phyloP scores from a whole-genome alignment of 2,329 filamentous ascomycete species.

The Fusarium begoniae region DNA sequence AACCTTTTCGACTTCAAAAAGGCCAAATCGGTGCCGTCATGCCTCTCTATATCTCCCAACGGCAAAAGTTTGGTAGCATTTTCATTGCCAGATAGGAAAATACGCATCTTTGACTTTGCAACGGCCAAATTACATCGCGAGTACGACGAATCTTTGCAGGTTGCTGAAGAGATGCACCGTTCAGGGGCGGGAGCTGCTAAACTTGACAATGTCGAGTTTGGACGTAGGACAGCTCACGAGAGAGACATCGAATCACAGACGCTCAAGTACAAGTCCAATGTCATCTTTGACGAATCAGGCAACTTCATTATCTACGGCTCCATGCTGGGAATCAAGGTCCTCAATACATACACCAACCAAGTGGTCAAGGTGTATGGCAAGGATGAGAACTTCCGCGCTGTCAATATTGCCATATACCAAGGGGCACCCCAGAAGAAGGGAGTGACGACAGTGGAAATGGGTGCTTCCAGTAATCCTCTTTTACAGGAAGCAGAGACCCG shows the following conservation, averaged over 20 bases:
- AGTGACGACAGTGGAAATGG: constrained; percentile 95
- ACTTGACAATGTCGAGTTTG: constrained; percentile 91
- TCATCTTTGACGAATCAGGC: constrained; percentile 95
- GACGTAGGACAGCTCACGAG: constrained; percentile 85
- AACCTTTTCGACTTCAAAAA: constrained; percentile 98
- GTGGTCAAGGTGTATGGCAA: constrained; percentile 90
- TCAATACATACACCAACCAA: constrained; percentile 95
- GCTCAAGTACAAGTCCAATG: constrained; percentile 77
- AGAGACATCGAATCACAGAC: constrained; percentile 80
- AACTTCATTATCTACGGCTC: constrained; percentile 96
- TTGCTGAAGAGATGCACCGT: constrained; percentile 94
- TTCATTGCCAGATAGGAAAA: constrained; percentile 92
- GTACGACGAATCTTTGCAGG: constrained; percentile 93
- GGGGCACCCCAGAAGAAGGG: constrained; percentile 95
- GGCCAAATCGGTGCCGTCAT: constrained; percentile 83
- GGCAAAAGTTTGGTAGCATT: constrained; percentile 88
- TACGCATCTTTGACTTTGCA: constrained; percentile 92
- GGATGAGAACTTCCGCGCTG: constrained; percentile 85
- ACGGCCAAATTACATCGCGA: constrained; percentile 88
- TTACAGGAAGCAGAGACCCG: constrained; percentile 90
- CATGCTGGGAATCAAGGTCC: constrained; percentile 89
- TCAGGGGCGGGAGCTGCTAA: constrained; percentile 84
- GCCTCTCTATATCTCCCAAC: constrained; percentile 85
- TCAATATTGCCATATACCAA: constrained; percentile 90
- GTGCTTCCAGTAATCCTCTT: constrained; percentile 90